Conservation (phyloP, 2,329 filamentous ascomycete species). For the Fusarium piperis region DNA sequence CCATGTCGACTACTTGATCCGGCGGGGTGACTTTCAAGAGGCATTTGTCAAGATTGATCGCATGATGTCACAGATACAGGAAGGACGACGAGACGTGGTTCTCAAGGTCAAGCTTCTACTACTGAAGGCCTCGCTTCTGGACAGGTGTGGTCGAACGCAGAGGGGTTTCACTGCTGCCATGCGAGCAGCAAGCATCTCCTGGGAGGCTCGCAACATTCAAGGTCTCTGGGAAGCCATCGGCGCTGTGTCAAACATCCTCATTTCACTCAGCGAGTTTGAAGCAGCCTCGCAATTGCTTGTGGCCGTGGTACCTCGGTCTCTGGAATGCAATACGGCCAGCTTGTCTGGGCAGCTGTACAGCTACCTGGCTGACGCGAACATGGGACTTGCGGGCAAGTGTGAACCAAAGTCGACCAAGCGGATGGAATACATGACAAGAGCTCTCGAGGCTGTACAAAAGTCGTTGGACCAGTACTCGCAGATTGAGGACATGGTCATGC, state of each 20-base stretch:
- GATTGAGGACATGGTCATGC: constrained; percentile 71
- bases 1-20: constrained; percentile 62
- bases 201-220: constrained; percentile 73
- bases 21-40: constrained; percentile 57
- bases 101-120: constrained; percentile 77
- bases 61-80: constrained; percentile 53
- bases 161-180: constrained; percentile 81
- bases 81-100: constrained; percentile 64
- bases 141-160: constrained; percentile 73
- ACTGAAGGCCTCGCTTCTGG: constrained; percentile 76
- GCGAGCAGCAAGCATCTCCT: constrained; percentile 78
- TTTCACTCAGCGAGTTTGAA: constrained; percentile 75
- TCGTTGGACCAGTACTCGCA: constrained; percentile 72
- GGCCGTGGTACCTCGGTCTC: constrained; percentile 77
- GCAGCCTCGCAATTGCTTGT: constrained; percentile 72
- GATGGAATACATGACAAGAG: constrained; percentile 67
- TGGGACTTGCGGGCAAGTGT: constrained; percentile 75
- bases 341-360: constrained; percentile 75
- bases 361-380: constrained; percentile 77
- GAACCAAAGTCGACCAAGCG: constrained; percentile 54
- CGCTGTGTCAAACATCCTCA: constrained; percentile 73
- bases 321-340: constrained; percentile 74
- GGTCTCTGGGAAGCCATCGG: constrained; percentile 79
- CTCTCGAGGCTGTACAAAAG: constrained; percentile 68
- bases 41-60: constrained; percentile 60